A percentile compares a stretch with the other conserved stretches of the same genome.
These are phyloP conservation scores for Symbiotaphrina buchneri DNA, from an alignment of 495 filamentous ascomycete genomes.

Conservation along the genomic window DNA sequence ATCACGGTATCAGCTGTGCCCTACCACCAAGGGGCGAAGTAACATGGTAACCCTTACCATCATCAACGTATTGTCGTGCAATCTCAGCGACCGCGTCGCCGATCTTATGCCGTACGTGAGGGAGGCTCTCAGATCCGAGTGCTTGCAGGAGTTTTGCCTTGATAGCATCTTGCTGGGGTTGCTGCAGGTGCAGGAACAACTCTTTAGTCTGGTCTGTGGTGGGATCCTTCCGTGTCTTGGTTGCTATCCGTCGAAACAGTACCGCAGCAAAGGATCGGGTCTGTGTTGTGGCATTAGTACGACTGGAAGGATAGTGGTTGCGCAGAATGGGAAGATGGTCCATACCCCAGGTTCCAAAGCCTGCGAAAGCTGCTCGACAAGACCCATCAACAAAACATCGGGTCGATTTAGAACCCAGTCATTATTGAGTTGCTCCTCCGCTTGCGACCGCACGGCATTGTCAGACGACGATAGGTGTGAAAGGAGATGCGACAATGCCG, in stretches of 20 bases:
- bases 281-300: slow-evolving; percentile 25
- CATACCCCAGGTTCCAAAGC: slow-evolving; percentile 45
- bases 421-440: slow-evolving; percentile 72
- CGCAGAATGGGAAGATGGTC: slow-evolving; percentile 4
- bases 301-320: not conserved
- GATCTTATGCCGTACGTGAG: slow-evolving; percentile 73
- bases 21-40: not conserved
- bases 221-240: slow-evolving; percentile 58
- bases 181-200: slow-evolving; percentile 52
- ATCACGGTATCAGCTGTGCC: slow-evolving; percentile 1
- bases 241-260: slow-evolving; percentile 81
- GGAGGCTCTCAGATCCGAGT: slow-evolving; percentile 43
- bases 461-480: slow-evolving; percentile 74
- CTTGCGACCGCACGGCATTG: slow-evolving; percentile 61
- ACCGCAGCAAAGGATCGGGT: slow-evolving; percentile 78
- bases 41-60: slow-evolving; percentile 36
- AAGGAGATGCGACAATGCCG: slow-evolving; percentile 66
- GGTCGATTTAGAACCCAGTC: slow-evolving; percentile 69
- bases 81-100: slow-evolving; percentile 91
- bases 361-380: slow-evolving; percentile 74
- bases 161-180: slow-evolving; percentile 53
- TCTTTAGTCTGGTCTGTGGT: slow-evolving; percentile 50
- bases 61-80: slow-evolving; percentile 83
- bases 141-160: slow-evolving; percentile 59
- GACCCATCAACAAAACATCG: slow-evolving; percentile 73